phyloP scores from a whole-genome alignment of 257 asterid species.

The Solanum chiquidenum region DNA sequence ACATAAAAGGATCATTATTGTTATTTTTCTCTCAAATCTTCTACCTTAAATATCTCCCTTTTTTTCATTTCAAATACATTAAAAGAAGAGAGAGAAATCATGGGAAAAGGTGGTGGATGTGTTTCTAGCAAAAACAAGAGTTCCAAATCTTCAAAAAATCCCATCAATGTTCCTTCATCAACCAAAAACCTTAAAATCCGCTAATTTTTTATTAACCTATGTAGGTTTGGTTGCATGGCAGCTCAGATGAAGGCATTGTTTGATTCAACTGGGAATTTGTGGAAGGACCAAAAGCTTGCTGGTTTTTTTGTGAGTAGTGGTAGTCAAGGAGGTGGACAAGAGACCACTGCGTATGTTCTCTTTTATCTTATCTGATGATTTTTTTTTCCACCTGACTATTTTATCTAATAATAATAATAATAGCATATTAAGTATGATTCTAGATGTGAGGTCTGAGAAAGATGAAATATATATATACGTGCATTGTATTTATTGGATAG shows the following conservation, averaged over 20 bases:
- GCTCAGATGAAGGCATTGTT: constrained; percentile 97
- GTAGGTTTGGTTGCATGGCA: constrained; percentile 62
- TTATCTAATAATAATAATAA: too few relatives aligned
- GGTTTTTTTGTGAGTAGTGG: constrained; percentile 95
- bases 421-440: neutral
- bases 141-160: constrained; percentile 18
- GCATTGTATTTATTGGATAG: neutral
- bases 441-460: neutral
- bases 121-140: constrained; percentile 64
- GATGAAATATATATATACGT: too few relatives aligned
- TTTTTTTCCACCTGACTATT: too few relatives aligned
- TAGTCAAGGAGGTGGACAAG: constrained; percentile 98
- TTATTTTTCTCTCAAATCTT: neutral
- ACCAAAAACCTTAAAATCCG: constrained; percentile 29
- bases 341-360: constrained; percentile 85
- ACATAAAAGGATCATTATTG: neutral
- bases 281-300: constrained; percentile 85
- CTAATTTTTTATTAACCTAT: too few relatives aligned
- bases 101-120: constrained; percentile 99
- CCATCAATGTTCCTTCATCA: neutral
- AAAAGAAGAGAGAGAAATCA: neutral
- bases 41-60: neutral
- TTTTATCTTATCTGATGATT: neutral
- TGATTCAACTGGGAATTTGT: constrained; percentile 76
- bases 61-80: neutral